Evolutionary conservation across 768 basidiomycete genomes (phyloP).

Genomic region (Tricholoma terreum): DNA sequence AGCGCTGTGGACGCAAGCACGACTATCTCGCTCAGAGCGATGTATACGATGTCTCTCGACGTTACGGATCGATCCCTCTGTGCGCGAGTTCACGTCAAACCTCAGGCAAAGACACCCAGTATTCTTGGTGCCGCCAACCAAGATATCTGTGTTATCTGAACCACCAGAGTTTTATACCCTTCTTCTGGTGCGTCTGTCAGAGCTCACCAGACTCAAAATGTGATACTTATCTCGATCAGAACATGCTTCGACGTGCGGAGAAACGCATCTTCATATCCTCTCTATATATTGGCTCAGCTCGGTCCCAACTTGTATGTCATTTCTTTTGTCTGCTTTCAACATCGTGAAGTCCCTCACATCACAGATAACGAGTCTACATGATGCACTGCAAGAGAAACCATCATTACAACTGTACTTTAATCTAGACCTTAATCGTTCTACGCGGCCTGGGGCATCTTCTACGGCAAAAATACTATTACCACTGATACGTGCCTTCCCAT

Average conservation of each 20-base stretch:
- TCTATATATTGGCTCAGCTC: constrained; percentile 80
- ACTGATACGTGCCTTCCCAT: constrained; percentile 66
- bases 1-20: constrained; percentile 1
- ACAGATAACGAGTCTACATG: constrained; percentile 70
- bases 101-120: constrained; percentile 44
- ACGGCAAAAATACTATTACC: constrained; percentile 68
- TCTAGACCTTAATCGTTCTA: constrained; percentile 78
- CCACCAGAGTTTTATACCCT: constrained; percentile 59
- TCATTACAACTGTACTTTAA: constrained; percentile 66
- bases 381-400: constrained; percentile 56
- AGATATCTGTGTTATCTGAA: constrained; percentile 51
- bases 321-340: neutral
- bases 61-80: constrained; percentile 28
- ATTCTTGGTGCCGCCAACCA: constrained; percentile 42
- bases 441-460: constrained; percentile 69
- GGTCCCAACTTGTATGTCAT: constrained; percentile 71
- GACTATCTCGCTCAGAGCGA: neutral
- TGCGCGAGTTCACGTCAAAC: constrained; percentile 34
- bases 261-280: constrained; percentile 86
- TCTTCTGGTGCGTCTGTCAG: constrained; percentile 40
- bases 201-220: neutral
- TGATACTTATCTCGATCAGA: constrained; percentile 36
- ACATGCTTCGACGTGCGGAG: constrained; percentile 75
- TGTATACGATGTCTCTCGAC: constrained; percentile 23
- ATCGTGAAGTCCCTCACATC: neutral